A percentile compares a stretch with the other conserved stretches of the same genome.
phyloP scores from a whole-genome alignment of 352 stramenopile genomes.

The Phytopythium mirpurense region DNA sequence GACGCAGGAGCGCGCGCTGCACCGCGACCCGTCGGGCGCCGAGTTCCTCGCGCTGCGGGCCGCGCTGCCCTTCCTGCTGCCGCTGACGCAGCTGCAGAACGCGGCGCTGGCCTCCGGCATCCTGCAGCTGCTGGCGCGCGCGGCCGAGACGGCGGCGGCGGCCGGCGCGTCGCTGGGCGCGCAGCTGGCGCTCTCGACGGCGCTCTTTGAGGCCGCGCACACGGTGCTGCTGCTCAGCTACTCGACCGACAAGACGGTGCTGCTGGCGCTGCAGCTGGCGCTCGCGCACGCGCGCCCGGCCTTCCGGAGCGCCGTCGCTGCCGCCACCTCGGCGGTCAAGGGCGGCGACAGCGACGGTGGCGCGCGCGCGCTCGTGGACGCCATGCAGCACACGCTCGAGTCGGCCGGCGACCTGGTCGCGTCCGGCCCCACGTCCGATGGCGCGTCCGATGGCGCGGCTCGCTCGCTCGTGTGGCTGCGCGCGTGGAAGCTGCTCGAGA shows the following conservation, averaged over 20 bases:
- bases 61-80: constrained; percentile 35
- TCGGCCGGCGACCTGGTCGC: constrained; percentile 35
- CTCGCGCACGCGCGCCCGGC: constrained; percentile 29
- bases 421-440: constrained; percentile 14
- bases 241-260: constrained; percentile 70
- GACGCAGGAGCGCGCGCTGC: constrained; percentile 54
- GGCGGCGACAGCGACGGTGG: constrained; percentile 8
- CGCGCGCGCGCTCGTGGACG: constrained; percentile 24
- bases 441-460: neutral
- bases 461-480: constrained; percentile 35
- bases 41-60: constrained; percentile 32
- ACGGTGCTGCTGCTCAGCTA: constrained; percentile 64
- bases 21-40: constrained; percentile 44
- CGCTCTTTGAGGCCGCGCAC: constrained; percentile 49
- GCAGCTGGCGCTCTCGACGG: constrained; percentile 23
- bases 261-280: constrained; percentile 43
- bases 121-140: constrained; percentile 42
- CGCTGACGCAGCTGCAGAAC: constrained; percentile 54
- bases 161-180: constrained; percentile 5
- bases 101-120: constrained; percentile 48
- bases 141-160: constrained; percentile 1
- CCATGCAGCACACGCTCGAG: constrained; percentile 37
- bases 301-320: constrained; percentile 27
- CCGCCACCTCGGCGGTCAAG: constrained; percentile 7
- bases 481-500: constrained; percentile 59